Evolutionary conservation across 2,329 filamentous ascomycete species (phyloP).

Genomic region (Pseudogymnoascus pannorum): DNA sequence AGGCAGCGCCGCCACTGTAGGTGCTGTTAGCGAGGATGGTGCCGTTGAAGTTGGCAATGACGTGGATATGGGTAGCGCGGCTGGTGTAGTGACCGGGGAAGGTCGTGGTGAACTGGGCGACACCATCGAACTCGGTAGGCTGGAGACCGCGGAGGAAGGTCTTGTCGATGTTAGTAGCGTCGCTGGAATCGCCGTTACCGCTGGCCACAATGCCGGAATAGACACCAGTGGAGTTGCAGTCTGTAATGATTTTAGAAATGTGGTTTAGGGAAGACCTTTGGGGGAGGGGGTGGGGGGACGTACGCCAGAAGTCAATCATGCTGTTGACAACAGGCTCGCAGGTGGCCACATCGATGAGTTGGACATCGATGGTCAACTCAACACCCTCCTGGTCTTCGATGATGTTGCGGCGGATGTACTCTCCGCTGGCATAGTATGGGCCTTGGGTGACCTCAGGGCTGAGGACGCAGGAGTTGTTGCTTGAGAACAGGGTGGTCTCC

Average conservation of each 20-base stretch:
- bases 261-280: constrained; percentile 15
- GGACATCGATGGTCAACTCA: constrained; percentile 42
- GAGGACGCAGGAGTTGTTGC: constrained; percentile 40
- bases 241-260: neutral
- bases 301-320: constrained; percentile 45
- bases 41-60: constrained; percentile 37
- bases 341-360: constrained; percentile 47
- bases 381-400: constrained; percentile 42
- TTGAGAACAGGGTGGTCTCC: constrained; percentile 33
- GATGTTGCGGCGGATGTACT: constrained; percentile 42
- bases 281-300: neutral
- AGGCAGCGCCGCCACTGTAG: constrained; percentile 41
- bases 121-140: constrained; percentile 33
- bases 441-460: constrained; percentile 46
- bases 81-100: constrained; percentile 38
- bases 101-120: constrained; percentile 34
- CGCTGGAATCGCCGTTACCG: constrained; percentile 36
- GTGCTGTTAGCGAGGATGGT: constrained; percentile 32
- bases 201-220: constrained; percentile 39
- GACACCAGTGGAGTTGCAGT: constrained; percentile 38
- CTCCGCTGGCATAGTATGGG: constrained; percentile 47
- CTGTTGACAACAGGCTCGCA: constrained; percentile 42
- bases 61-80: constrained; percentile 41
- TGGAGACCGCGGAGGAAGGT: constrained; percentile 35
- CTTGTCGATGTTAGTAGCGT: constrained; percentile 16